These are phyloP conservation scores for Scutellaria minor DNA, from an alignment of 257 asterid species.

Conservation along the genomic window DNA sequence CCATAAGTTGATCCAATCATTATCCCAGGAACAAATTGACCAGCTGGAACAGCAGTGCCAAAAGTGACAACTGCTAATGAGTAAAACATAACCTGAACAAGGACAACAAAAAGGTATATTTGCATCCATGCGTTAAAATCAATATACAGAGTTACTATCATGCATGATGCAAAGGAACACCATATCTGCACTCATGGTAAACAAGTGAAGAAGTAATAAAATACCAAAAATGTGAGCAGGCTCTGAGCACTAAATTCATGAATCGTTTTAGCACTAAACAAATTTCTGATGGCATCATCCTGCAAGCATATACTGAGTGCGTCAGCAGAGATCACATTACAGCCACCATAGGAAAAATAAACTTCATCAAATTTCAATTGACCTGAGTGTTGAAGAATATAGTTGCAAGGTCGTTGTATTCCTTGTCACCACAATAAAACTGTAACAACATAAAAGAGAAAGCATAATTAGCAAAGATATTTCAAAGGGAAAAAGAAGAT, in stretches of 20 bases:
- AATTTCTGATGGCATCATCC: slow-evolving; percentile 99
- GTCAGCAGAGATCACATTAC: slow-evolving; percentile 28
- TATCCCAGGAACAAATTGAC: slow-evolving; percentile 98
- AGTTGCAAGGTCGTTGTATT: slow-evolving; percentile 97
- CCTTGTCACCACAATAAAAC: slow-evolving; percentile 84
- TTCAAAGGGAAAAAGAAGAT: slow-evolving; percentile 1
- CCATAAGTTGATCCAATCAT: slow-evolving; percentile 99
- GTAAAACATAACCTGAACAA: slow-evolving; percentile 90
- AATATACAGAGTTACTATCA: not conserved
- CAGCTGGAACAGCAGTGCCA: slow-evolving; percentile 98
- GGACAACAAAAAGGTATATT: slow-evolving; percentile 26
- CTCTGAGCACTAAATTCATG: slow-evolving; percentile 94
- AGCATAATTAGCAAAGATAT: slow-evolving; percentile 30
- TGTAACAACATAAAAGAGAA: slow-evolving; percentile 42
- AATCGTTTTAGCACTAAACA: slow-evolving; percentile 96
- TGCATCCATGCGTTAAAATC: slow-evolving; percentile 22
- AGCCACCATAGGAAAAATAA: slow-evolving; percentile 26
- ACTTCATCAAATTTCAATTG: slow-evolving; percentile 27
- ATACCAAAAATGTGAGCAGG: slow-evolving; percentile 91
- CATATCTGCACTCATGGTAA: slow-evolving; percentile 24
- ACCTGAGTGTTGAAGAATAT: slow-evolving; percentile 99
- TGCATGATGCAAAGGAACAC: slow-evolving; percentile 15
- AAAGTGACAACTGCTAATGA: slow-evolving; percentile 92
- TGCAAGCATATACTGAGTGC: slow-evolving; percentile 47
- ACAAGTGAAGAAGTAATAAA: slow-evolving; percentile 22